A percentile compares a stretch with the other conserved stretches of the same genome.
Conservation (phyloP, 495 filamentous ascomycete species). For the Aspergillus saccharolyticus region DNA sequence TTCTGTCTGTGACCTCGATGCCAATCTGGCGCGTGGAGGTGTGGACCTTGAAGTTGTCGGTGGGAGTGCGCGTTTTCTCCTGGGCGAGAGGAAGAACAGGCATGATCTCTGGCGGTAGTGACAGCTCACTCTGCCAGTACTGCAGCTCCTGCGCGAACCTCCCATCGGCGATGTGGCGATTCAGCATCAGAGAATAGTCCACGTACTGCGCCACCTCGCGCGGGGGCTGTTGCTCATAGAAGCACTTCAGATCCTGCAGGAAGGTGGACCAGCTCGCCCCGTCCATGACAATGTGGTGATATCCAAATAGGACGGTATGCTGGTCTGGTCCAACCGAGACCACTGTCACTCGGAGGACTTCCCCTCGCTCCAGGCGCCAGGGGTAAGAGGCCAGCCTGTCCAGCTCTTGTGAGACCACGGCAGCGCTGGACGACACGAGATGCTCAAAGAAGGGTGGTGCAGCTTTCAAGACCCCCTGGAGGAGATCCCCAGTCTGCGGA, state of each 20-base stretch:
- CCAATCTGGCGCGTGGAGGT: neutral
- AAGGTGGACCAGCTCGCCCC: constrained; percentile 5
- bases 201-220: neutral
- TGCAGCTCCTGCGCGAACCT: neutral
- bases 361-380: constrained; percentile 2
- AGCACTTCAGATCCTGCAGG: neutral
- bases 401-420: neutral
- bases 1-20: neutral
- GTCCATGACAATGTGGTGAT: constrained; percentile 11
- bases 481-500: neutral
- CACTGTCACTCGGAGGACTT: constrained; percentile 1
- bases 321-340: neutral
- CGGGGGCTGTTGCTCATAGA: neutral
- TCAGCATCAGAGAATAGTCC: neutral
- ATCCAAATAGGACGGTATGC: constrained; percentile 6
- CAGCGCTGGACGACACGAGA: neutral
- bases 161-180: neutral
- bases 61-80: neutral
- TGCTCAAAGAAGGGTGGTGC: constrained; percentile 1
- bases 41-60: neutral
- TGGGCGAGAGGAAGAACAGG: neutral
- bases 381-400: neutral
- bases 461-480: neutral
- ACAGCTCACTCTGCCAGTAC: neutral
- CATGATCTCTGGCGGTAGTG: neutral